Percentiles rank a stretch among this genome's conserved stretches.
Conservation (phyloP, 441 rosid species). For the Populus hybrid region DNA sequence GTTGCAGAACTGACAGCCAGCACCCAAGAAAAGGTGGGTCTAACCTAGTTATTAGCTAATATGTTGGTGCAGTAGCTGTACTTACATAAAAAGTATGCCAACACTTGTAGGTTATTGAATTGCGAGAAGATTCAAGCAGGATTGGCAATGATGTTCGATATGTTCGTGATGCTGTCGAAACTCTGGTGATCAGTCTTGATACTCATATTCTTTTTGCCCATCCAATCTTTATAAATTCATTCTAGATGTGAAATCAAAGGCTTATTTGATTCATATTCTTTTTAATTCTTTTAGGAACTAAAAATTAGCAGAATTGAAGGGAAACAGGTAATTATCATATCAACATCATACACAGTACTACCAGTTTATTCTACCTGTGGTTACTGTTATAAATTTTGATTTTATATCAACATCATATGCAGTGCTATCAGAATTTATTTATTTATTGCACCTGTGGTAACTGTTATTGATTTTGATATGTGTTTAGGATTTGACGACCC, state of each 20-base stretch:
- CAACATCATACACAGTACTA: slow-evolving; percentile 1
- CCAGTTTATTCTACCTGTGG: background rate
- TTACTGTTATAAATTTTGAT: too few relatives aligned
- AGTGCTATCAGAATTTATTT: too few relatives aligned
- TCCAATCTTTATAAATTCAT: slow-evolving; percentile 1
- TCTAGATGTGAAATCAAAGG: slow-evolving; percentile 8
- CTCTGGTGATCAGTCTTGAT: slow-evolving; percentile 46
- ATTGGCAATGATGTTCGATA: slow-evolving; percentile 48
- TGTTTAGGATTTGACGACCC: too few relatives aligned
- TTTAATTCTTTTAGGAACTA: slow-evolving; percentile 39
- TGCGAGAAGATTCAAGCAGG: slow-evolving; percentile 45
- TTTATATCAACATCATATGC: too few relatives aligned
- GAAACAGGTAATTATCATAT: slow-evolving; percentile 59
- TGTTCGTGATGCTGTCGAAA: slow-evolving; percentile 67
- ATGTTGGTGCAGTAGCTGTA: slow-evolving; percentile 9
- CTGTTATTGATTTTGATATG: too few relatives aligned
- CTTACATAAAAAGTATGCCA: slow-evolving; percentile 1
- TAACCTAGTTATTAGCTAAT: slow-evolving; percentile 11
- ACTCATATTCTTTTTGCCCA: background rate
- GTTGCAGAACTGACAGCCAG: slow-evolving; percentile 48
- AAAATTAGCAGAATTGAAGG: slow-evolving; percentile 74
- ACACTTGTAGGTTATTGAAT: slow-evolving; percentile 46
- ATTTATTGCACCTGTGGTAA: too few relatives aligned
- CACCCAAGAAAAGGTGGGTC: slow-evolving; percentile 66
- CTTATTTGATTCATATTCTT: background rate